Evolutionary conservation across 2,329 filamentous ascomycete species (phyloP).

Genomic region (Monilinia fructigena): DNA sequence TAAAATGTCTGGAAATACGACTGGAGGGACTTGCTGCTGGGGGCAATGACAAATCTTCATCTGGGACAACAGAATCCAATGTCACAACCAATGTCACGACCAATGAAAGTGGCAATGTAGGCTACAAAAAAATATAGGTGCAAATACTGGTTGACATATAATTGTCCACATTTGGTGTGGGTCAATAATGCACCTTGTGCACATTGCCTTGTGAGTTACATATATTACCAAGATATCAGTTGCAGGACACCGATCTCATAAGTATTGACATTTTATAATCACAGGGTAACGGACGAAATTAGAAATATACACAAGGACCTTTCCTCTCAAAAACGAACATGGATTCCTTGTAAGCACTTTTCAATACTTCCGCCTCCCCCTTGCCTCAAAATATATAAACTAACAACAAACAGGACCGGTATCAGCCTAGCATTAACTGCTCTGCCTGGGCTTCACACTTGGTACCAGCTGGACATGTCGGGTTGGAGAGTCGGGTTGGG

Average conservation of each 20-base stretch:
- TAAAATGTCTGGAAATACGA: not conserved
- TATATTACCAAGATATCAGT: not conserved
- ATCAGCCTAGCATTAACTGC: no score
- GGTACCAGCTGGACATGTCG: not conserved
- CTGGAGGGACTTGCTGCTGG: not conserved
- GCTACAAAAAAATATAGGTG: slow-evolving; percentile 52
- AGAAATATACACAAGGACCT: not conserved
- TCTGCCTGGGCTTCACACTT: not conserved
- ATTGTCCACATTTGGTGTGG: slow-evolving; percentile 52
- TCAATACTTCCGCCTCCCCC: no score
- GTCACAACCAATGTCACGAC: no score
- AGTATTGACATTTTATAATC: not conserved
- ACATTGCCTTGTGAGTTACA: slow-evolving; percentile 48
- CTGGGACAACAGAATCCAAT: no score
- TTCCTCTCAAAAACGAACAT: not conserved
- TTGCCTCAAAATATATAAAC: no score
- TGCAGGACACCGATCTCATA: not conserved
- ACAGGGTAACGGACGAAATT: not conserved
- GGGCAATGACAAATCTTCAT: no score
- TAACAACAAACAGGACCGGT: no score
- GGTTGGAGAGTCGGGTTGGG: not conserved
- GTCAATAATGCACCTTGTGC: slow-evolving; percentile 49
- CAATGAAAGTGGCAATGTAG: slow-evolving; percentile 1
- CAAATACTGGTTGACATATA: slow-evolving; percentile 53
- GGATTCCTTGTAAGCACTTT: no score